Evolutionary conservation across 495 filamentous ascomycete species (phyloP).

Genomic region (Zalerion maritima): DNA sequence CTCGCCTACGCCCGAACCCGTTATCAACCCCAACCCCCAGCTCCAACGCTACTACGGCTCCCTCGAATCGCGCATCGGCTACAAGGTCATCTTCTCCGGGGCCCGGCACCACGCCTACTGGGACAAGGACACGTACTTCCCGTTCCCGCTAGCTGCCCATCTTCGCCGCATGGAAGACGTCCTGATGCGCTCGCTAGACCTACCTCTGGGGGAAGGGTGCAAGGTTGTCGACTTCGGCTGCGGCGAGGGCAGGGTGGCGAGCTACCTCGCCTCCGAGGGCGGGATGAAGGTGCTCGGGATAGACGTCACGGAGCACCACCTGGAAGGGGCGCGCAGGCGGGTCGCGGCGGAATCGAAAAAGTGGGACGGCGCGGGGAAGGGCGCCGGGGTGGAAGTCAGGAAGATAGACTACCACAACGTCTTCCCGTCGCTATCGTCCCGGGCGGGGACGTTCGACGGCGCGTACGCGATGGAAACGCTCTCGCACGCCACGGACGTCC

Average conservation of each 20-base stretch:
- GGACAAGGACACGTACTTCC: conserved; percentile 2
- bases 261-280: conserved; percentile 2
- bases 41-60: conserved; percentile 29
- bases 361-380: too few species aligned
- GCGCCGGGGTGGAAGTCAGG: neutral
- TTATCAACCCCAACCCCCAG: conserved; percentile 22
- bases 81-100: too few species aligned
- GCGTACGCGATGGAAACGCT: conserved; percentile 7
- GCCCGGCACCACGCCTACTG: too few species aligned
- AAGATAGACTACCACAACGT: conserved; percentile 6
- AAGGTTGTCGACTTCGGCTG: conserved; percentile 6
- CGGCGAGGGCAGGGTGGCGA: conserved; percentile 3
- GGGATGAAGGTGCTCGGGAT: conserved; percentile 3
- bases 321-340: too few species aligned
- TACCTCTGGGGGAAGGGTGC: neutral
- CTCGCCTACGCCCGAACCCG: too few species aligned
- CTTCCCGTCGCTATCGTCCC: conserved; percentile 1
- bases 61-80: too few species aligned
- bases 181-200: conserved; percentile 1
- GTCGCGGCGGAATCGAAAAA: too few species aligned
- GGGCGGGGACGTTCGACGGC: conserved; percentile 2
- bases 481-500: conserved; percentile 4
- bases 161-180: conserved; percentile 5
- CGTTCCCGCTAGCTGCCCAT: conserved; percentile 3
- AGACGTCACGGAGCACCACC: too few species aligned